A percentile compares a stretch with the other conserved stretches of the same genome.
These are phyloP conservation scores for Calamus simplicifolius DNA, from an alignment of 176 grass and related monocot species.

Conservation along the genomic window DNA sequence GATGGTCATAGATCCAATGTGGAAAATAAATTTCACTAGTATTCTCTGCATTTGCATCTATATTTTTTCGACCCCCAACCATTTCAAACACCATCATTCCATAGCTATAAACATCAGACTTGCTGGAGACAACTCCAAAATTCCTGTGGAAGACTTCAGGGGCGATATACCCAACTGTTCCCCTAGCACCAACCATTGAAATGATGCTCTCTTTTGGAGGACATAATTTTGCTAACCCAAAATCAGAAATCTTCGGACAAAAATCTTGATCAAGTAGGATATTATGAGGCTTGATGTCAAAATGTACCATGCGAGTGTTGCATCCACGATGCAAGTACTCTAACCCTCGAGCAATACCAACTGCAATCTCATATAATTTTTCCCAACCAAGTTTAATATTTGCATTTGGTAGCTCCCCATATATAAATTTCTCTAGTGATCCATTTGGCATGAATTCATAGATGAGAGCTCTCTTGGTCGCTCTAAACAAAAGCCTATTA, in stretches of 20 bases:
- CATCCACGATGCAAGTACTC: constrained; percentile 36
- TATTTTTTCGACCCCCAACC: constrained; percentile 24
- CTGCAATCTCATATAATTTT: constrained; percentile 38
- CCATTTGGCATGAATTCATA: constrained; percentile 53
- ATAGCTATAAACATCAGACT: constrained; percentile 59
- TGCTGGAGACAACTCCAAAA: constrained; percentile 32
- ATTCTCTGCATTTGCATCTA: constrained; percentile 3
- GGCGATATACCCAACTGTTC: constrained; percentile 38
- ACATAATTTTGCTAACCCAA: constrained; percentile 43
- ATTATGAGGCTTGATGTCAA: constrained; percentile 39
- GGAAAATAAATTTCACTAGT: constrained; percentile 39
- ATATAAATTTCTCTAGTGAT: constrained; percentile 37
- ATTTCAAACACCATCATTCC: constrained; percentile 47
- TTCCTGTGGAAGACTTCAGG: constrained; percentile 37
- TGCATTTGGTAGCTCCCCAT: neutral
- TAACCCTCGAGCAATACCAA: constrained; percentile 36
- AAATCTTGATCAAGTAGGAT: constrained; percentile 46
- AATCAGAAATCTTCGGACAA: constrained; percentile 50
- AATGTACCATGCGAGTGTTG: constrained; percentile 11
- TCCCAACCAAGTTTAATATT: constrained; percentile 36
- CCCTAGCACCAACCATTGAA: constrained; percentile 3
- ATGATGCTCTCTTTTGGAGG: constrained; percentile 15
- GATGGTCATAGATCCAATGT: constrained; percentile 47
- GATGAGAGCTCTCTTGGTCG: constrained; percentile 46
- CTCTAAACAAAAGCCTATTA: constrained; percentile 44